Percentiles rank a stretch among this genome's conserved stretches.
These are phyloP conservation scores for Penicillium parvum DNA, from an alignment of 495 filamentous ascomycete genomes.

Conservation along the genomic window DNA sequence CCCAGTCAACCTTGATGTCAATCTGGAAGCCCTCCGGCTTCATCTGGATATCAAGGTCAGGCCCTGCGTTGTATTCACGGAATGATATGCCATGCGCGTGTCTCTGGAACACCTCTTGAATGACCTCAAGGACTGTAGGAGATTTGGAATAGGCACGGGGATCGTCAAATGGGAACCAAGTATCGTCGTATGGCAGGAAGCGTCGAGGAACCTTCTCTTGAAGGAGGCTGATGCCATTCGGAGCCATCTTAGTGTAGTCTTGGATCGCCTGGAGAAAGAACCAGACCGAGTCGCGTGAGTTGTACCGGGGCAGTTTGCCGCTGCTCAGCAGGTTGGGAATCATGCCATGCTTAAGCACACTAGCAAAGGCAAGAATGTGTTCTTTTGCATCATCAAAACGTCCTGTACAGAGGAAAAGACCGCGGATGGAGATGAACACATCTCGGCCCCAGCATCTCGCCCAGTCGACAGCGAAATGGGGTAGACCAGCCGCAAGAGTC, in stretches of 20 bases:
- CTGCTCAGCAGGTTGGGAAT: conserved; percentile 89
- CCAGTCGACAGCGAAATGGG: conserved; percentile 93
- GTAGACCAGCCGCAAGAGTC: conserved; percentile 86
- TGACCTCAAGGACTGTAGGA: conserved; percentile 77
- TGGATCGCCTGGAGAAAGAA: conserved; percentile 95
- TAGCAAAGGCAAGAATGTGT: conserved; percentile 93
- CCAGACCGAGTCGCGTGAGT: conserved; percentile 94
- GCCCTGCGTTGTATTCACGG: conserved; percentile 90
- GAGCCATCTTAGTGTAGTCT: conserved; percentile 82
- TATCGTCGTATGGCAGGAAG: conserved; percentile 95
- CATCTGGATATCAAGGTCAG: conserved; percentile 88
- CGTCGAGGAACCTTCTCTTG: conserved; percentile 73
- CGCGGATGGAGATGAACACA: conserved; percentile 91
- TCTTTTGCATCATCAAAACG: conserved; percentile 84
- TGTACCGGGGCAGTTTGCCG: conserved; percentile 89
- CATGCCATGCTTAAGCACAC: conserved; percentile 98
- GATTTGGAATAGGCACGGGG: conserved; percentile 76
- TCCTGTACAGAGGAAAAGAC: conserved; percentile 82
- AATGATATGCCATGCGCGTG: conserved; percentile 88
- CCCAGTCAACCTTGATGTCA: conserved; percentile 87
- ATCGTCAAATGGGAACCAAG: conserved; percentile 80
- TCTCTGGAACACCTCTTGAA: conserved; percentile 88
- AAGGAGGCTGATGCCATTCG: conserved; percentile 69
- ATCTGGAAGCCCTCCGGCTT: conserved; percentile 86
- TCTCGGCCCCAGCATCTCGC: conserved; percentile 97